Evolutionary conservation across 306 rosid species (phyloP).

Genomic region (Cucurbita argyrosperma): DNA sequence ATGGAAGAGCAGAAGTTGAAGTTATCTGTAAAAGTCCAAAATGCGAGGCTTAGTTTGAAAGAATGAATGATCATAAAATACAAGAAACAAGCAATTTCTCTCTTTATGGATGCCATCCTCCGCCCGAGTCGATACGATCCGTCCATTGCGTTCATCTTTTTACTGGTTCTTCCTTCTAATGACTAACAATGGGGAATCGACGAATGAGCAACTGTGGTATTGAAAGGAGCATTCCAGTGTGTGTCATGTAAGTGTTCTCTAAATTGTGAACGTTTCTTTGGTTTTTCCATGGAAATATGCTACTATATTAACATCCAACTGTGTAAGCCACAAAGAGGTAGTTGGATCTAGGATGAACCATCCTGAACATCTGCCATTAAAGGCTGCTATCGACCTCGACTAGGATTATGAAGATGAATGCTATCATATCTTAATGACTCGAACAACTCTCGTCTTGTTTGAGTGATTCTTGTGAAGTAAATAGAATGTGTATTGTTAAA

Average conservation of each 20-base stretch:
- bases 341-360: not conserved
- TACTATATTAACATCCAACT: not conserved
- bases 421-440: not conserved
- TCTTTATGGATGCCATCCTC: not conserved
- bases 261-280: not conserved
- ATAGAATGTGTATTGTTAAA: not conserved
- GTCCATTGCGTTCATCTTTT: not conserved
- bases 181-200: not conserved
- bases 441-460: not conserved
- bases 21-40: conserved; percentile 84
- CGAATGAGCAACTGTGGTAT: not conserved
- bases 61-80: conserved; percentile 26
- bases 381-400: not conserved
- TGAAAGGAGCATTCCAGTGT: not conserved
- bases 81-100: not conserved
- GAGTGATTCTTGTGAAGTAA: not conserved
- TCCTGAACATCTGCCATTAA: not conserved
- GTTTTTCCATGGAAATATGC: not conserved
- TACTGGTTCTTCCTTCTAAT: not conserved
- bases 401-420: not conserved
- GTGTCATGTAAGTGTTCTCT: not conserved
- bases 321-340: not conserved
- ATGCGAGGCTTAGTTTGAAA: conserved; percentile 80
- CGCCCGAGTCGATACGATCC: not conserved
- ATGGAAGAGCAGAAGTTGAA: conserved; percentile 93